These are phyloP conservation scores for Gossypium herbaceum DNA, from an alignment of 345 rosid genomes.

Conservation along the genomic window DNA sequence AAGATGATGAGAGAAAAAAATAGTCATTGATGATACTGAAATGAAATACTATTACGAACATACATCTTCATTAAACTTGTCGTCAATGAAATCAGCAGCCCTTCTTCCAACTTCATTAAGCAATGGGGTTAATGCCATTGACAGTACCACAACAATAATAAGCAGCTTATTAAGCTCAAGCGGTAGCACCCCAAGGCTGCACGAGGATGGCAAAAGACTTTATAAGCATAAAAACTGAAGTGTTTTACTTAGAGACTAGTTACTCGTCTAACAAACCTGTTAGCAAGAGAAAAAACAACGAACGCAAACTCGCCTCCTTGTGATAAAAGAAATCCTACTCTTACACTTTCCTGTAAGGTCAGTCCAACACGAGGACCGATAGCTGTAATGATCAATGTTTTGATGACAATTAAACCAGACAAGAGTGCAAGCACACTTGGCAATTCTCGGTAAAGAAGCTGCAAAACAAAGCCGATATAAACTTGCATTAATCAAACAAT, in stretches of 20 bases:
- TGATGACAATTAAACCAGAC: conserved; percentile 84
- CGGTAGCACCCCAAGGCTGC: conserved; percentile 95
- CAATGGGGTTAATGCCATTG: conserved; percentile 93
- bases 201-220: conserved; percentile 9
- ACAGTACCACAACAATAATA: conserved; percentile 88
- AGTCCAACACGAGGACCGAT: conserved; percentile 97
- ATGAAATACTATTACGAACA: conserved; percentile 11
- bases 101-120: conserved; percentile 81
- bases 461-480: conserved; percentile 20
- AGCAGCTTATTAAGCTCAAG: conserved; percentile 97
- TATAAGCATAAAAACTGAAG: conserved; percentile 16
- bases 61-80: conserved; percentile 44
- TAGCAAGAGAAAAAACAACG: conserved; percentile 91
- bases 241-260: conserved; percentile 13
- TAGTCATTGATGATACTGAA: conserved; percentile 4
- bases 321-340: conserved; percentile 87
- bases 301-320: conserved; percentile 99
- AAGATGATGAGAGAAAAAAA: background rate
- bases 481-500: conserved; percentile 7
- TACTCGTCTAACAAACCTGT: conserved; percentile 48
- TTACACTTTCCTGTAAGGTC: conserved; percentile 77
- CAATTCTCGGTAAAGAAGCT: conserved; percentile 89
- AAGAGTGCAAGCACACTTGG: conserved; percentile 89
- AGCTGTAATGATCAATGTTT: conserved; percentile 81
- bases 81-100: conserved; percentile 77